Evolutionary conservation across 805 yeast genomes (phyloP), one percentile per base, ranked within the genome.

Genomic region (Monosporozyma siamensis): DNA sequence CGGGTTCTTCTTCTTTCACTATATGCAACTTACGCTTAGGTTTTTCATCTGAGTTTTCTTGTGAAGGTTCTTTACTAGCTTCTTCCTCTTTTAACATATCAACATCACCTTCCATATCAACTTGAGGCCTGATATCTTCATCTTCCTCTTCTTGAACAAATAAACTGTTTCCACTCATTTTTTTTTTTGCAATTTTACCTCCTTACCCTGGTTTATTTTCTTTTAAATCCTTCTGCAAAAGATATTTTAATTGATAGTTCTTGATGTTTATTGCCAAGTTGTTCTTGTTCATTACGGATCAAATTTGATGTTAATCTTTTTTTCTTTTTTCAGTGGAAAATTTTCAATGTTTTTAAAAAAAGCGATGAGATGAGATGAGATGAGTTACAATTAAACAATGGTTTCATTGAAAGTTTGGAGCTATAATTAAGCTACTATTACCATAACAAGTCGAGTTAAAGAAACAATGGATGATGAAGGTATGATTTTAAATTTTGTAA

Each of bases 401-500:
- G n/a, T n/a, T n/a, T n/a, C n/a, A n/a, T n/a, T n/a, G n/a, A n/a
- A n/a, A n/a, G n/a, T n/a, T n/a, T n/a, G n/a, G n/a, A n/a, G n/a
- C n/a, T n/a, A n/a, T n/a, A n/a, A n/a, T n/a, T n/a, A n/a, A n/a
- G n/a, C n/a, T n/a, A n/a, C n/a, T n/a, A n/a, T n/a, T n/a, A n/a
- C n/a, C n/a, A n/a, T n/a, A n/a, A n/a, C n/a, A n/a, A n/a, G n/a
- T n/a, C n/a, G n/a, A n/a, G n/a, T n/a, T n/a, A n/a, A n/a, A n/a
- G n/a, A n/a, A n/a, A 14, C 34, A 18, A 63, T 52, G 59, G 63
- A 59, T 30, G 64, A 60, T 44, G 65, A 60, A 48, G 61, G 54
- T 18, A 56, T 89, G 63, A 63, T 89, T 53, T 59, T 90, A 54
- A 90, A 90, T 59, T 80, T 90, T 55, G 25, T 34, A n/a, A 31